Base-by-base conservation (phyloP, 2,329 filamentous ascomycete genomes). In the Elsinoe australis region DNA sequence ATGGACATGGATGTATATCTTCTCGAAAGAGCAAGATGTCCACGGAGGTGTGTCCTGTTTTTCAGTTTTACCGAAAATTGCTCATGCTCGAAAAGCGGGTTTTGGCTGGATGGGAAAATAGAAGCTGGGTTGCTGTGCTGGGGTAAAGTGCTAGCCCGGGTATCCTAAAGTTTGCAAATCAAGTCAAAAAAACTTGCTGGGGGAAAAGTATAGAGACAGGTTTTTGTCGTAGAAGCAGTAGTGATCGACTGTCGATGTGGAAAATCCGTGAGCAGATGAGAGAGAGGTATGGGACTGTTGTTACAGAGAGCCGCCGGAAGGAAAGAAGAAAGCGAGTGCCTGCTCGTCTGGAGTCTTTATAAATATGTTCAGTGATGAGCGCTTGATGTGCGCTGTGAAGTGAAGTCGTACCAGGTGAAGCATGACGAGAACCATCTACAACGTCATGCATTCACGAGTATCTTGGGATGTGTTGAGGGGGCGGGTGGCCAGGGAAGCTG, bases 401-500 rank as follows among this genome's bases (percentile, higher is more conserved):
- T n/a, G n/a, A n/a, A n/a, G n/a, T n/a, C n/a, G n/a, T n/a, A n/a
- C n/a, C n/a, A n/a, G n/a, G n/a, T n/a, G n/a, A n/a, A n/a, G n/a
- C n/a, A n/a, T n/a, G n/a, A n/a, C n/a, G n/a, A n/a, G n/a, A n/a
- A n/a, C n/a, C n/a, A n/a, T n/a, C n/a, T n/a, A n/a, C n/a, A n/a
- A n/a, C n/a, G n/a, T n/a, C n/a, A n/a, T n/a, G n/a, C n/a, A n/a
- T n/a, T n/a, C n/a, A n/a, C n/a, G n/a, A n/a, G n/a, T n/a, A n/a
- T n/a, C n/a, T n/a, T n/a, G n/a, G n/a, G n/a, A n/a, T n/a, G n/a
- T n/a, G n/a, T n/a, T 32, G 39, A 18, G 39, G 31, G 1, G 44
- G 45, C 31, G 32, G 15, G 8, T 38, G 45, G 8, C 45, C 45
- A 17, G 45, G 45, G 26, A 38, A 48, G 45, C 45, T 48, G 32